Conservation (phyloP, 768 basidiomycete genomes). For the Mrakia hoshinonis region DNA sequence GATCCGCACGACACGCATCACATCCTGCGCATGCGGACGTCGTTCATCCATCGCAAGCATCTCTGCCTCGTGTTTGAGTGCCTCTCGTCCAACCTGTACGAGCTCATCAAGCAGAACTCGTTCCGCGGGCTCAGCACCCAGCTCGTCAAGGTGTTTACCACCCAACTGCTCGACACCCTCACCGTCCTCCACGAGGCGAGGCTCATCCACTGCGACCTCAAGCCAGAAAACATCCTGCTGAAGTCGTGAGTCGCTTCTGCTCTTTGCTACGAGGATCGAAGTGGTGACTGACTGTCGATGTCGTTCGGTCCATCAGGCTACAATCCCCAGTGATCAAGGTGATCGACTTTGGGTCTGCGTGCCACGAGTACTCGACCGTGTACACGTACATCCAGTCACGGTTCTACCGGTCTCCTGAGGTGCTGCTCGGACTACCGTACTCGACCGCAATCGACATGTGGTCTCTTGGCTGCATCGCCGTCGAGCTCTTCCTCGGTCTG, state of each 20-base stretch:
- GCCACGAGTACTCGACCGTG: constrained; percentile 97
- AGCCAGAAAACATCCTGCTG: constrained; percentile 95
- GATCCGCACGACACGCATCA: constrained; percentile 95
- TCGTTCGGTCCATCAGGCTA: constrained; percentile 48
- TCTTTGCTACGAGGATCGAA: neutral
- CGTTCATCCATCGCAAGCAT: constrained; percentile 92
- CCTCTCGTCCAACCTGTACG: constrained; percentile 93
- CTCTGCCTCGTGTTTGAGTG: constrained; percentile 97
- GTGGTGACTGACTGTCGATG: neutral
- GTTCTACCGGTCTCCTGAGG: constrained; percentile 97
- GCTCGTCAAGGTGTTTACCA: constrained; percentile 96
- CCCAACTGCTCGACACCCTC: constrained; percentile 84
- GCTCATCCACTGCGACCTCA: constrained; percentile 95
- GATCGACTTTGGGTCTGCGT: constrained; percentile 98
- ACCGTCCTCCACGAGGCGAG: constrained; percentile 89
- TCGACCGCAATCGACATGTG: constrained; percentile 98
- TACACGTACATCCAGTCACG: constrained; percentile 99
- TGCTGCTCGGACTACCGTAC: constrained; percentile 87
- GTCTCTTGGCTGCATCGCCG: constrained; percentile 96
- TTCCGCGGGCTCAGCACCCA: constrained; percentile 95
- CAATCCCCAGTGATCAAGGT: constrained; percentile 98
- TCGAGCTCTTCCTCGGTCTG: constrained; percentile 91
- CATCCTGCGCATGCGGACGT: constrained; percentile 86
- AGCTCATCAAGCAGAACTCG: constrained; percentile 99
- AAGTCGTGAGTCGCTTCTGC: constrained; percentile 71